These are phyloP conservation scores for Xylaria longipes DNA, from an alignment of 495 filamentous ascomycete genomes.

Conservation along the genomic window DNA sequence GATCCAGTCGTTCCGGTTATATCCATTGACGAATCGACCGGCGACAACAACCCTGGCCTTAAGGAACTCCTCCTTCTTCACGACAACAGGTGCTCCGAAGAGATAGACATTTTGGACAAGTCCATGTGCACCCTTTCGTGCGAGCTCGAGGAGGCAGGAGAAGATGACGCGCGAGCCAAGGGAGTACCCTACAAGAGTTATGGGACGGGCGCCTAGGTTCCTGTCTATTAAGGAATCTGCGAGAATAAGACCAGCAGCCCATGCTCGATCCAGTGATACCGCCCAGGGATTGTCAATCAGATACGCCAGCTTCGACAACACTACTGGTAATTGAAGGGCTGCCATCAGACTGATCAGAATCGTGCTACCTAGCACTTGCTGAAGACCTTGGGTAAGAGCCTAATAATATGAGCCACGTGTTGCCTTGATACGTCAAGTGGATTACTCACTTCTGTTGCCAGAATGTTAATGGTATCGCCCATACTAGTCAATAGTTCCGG, in stretches of 20 bases:
- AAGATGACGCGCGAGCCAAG: constrained; percentile 93
- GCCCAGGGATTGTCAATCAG: constrained; percentile 99
- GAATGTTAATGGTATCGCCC: constrained; percentile 97
- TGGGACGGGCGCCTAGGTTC: constrained; percentile 87
- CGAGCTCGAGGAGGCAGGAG: constrained; percentile 86
- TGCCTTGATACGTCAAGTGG: constrained; percentile 12
- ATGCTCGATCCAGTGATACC: constrained; percentile 89
- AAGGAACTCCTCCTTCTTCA: constrained; percentile 89
- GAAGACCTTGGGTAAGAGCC: constrained; percentile 93
- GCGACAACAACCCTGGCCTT: constrained; percentile 80
- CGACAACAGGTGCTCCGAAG: constrained; percentile 91
- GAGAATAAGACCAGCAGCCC: constrained; percentile 87
- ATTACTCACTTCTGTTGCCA: constrained; percentile 88
- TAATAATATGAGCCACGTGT: constrained; percentile 40
- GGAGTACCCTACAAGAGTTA: constrained; percentile 97
- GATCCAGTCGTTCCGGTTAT: constrained; percentile 96
- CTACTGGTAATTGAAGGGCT: constrained; percentile 88
- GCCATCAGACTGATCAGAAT: constrained; percentile 90
- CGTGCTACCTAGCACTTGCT: constrained; percentile 93
- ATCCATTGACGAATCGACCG: constrained; percentile 93
- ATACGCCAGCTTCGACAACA: constrained; percentile 93
- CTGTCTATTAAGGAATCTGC: constrained; percentile 93
- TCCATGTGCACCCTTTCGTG: constrained; percentile 84
- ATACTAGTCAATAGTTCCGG: constrained; percentile 97
- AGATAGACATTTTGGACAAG: constrained; percentile 95